Conservation (phyloP, 2,329 filamentous ascomycete genomes). For the Mycosphaerelloides madeirae region DNA sequence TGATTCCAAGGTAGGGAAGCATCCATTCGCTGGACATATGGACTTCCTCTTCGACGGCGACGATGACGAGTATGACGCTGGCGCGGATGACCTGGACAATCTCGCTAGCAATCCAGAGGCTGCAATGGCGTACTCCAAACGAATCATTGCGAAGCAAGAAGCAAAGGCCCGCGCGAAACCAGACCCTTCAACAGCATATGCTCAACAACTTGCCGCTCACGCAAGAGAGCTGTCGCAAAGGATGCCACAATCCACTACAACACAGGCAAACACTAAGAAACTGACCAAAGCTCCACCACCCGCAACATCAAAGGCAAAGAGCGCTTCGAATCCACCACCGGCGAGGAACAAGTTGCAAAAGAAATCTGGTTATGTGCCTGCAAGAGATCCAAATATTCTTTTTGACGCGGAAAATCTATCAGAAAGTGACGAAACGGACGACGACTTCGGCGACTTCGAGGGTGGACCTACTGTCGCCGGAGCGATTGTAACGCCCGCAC, state of each 20-base stretch:
- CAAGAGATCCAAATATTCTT: slow-evolving; percentile 26
- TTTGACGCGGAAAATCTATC: slow-evolving; percentile 32
- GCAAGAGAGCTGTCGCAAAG: not conserved
- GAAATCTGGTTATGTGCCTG: slow-evolving; percentile 22
- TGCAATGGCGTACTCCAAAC: slow-evolving; percentile 33
- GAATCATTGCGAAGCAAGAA: slow-evolving; percentile 27
- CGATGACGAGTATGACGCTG: slow-evolving; percentile 33
- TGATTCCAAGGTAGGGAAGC: slow-evolving; percentile 19
- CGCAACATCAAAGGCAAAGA: not conserved
- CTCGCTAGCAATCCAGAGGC: slow-evolving; percentile 32
- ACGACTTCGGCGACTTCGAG: slow-evolving; percentile 35
- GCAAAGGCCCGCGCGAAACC: not conserved
- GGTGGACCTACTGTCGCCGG: slow-evolving; percentile 2
- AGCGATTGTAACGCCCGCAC: not conserved
- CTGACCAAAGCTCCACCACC: slow-evolving; percentile 1
- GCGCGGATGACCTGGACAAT: slow-evolving; percentile 30
- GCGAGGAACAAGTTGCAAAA: slow-evolving; percentile 24
- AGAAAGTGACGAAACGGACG: slow-evolving; percentile 27
- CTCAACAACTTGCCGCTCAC: not conserved
- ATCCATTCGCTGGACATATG: slow-evolving; percentile 33
- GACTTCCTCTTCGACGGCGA: slow-evolving; percentile 31
- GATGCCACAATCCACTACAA: not conserved
- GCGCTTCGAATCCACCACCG: slow-evolving; percentile 8
- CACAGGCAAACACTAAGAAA: not conserved
- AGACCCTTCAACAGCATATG: no score